These are phyloP conservation scores for Fraxinus latifolia DNA, from an alignment of 305 asterid genomes.

Conservation along the genomic window DNA sequence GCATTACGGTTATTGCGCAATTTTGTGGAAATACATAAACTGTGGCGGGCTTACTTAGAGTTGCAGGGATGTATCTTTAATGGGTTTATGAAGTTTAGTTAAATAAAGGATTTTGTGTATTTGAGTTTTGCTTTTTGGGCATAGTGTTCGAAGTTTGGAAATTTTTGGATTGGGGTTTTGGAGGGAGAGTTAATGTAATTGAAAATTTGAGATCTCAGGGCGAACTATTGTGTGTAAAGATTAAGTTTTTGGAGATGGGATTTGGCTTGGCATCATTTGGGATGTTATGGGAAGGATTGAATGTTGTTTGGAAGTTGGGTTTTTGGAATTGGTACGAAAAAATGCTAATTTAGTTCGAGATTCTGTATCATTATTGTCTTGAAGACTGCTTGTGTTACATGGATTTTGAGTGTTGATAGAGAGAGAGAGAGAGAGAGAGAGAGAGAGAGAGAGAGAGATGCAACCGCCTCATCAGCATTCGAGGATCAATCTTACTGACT, in stretches of 20 bases:
- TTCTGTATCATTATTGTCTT: constrained; percentile 29
- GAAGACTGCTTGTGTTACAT: constrained; percentile 34
- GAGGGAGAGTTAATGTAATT: constrained; percentile 74
- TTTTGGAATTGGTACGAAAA: not conserved
- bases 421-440: constrained; percentile 32
- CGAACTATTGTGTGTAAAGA: constrained; percentile 25
- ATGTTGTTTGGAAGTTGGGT: constrained; percentile 43
- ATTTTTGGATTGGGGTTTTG: constrained; percentile 53
- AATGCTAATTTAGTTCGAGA: constrained; percentile 57
- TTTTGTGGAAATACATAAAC: constrained; percentile 25
- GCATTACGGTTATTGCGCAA: constrained; percentile 31
- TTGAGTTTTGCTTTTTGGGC: constrained; percentile 27
- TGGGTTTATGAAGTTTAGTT: not conserved
- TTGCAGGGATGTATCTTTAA: constrained; percentile 34
- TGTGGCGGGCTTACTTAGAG: constrained; percentile 35
- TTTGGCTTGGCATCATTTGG: constrained; percentile 40
- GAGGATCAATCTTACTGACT: constrained; percentile 68
- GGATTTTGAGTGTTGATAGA: constrained; percentile 42
- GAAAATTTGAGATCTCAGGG: constrained; percentile 57
- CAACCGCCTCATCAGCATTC: constrained; percentile 71
- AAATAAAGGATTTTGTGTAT: constrained; percentile 27
- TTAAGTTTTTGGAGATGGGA: constrained; percentile 50
- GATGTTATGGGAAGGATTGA: constrained; percentile 36
- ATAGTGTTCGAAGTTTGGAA: constrained; percentile 34
- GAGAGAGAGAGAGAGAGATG: constrained; percentile 45